These are phyloP conservation scores for Termitomyces heimii DNA, from an alignment of 768 basidiomycete genomes.

Conservation along the genomic window DNA sequence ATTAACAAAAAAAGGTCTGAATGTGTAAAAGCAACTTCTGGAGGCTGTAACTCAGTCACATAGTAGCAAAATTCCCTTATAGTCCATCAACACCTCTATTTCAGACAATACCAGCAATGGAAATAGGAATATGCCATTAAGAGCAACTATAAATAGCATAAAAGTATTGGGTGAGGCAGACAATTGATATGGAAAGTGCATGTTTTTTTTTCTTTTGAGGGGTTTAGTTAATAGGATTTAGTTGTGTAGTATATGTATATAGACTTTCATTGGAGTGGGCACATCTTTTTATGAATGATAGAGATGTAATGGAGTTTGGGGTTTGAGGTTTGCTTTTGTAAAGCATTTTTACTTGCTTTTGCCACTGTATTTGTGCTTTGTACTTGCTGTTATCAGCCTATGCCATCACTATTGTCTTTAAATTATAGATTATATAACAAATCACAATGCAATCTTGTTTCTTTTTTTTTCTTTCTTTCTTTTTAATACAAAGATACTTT, in stretches of 20 bases:
- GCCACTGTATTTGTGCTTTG: not conserved
- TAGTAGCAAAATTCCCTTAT: too few relatives aligned
- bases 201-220: too few relatives aligned
- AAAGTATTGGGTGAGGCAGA: constrained; percentile 77
- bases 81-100: too few relatives aligned
- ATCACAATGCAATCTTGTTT: not conserved
- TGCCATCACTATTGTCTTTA: not conserved
- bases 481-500: too few relatives aligned
- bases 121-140: too few relatives aligned
- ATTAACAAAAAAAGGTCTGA: too few relatives aligned
- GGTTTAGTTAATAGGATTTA: not conserved
- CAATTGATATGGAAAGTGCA: constrained; percentile 90
- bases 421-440: not conserved
- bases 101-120: too few relatives aligned
- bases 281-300: constrained; percentile 77
- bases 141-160: too few relatives aligned
- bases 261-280: constrained; percentile 87
- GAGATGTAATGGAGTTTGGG: constrained; percentile 56
- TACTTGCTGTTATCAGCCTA: not conserved
- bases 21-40: too few relatives aligned
- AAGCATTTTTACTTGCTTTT: not conserved
- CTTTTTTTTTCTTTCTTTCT: too few relatives aligned
- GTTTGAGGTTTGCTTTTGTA: constrained; percentile 2
- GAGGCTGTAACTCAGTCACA: too few relatives aligned
- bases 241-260: constrained; percentile 71